These are phyloP conservation scores for Stagonosporopsis chrysanthemi DNA, from an alignment of 2,329 filamentous ascomycete species.

Conservation along the genomic window DNA sequence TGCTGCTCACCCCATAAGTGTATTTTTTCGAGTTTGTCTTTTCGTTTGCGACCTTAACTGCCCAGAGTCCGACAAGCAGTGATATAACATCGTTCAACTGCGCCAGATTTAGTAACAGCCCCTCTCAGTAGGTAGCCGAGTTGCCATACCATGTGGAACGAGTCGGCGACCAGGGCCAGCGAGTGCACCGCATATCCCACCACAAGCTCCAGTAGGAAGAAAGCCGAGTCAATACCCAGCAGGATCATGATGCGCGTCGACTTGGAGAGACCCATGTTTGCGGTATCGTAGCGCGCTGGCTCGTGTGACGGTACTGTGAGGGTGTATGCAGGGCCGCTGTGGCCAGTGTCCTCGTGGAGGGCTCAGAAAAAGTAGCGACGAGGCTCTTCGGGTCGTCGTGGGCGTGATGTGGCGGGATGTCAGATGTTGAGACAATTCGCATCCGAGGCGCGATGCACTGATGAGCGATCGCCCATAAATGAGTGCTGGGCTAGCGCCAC, in stretches of 20 bases:
- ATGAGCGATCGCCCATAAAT: conserved; percentile 13
- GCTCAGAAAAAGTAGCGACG: not conserved
- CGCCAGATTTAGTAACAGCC: not conserved
- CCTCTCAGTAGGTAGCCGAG: conserved; percentile 22
- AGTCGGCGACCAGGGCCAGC: conserved; percentile 91
- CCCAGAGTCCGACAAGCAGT: conserved; percentile 90
- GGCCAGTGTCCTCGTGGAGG: conserved; percentile 4
- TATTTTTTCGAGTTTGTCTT: conserved; percentile 85
- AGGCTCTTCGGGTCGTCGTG: not conserved
- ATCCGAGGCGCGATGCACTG: conserved; percentile 7
- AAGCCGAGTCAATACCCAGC: conserved; percentile 85
- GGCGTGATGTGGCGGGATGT: conserved; percentile 2
- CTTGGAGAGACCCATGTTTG: conserved; percentile 85
- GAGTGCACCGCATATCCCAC: conserved; percentile 86
- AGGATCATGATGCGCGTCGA: conserved; percentile 90
- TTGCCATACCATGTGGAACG: conserved; percentile 88
- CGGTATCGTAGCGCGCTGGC: conserved; percentile 26
- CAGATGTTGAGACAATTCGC: not conserved
- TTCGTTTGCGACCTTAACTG: conserved; percentile 85
- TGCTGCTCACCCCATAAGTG: conserved; percentile 81
- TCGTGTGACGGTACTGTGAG: not conserved
- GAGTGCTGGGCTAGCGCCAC: conserved; percentile 12
- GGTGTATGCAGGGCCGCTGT: conserved; percentile 5
- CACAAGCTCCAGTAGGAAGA: conserved; percentile 89
- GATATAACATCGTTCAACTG: conserved; percentile 98